Base-by-base conservation (phyloP, 2,329 filamentous ascomycete species). In the Xylaria sp. region DNA sequence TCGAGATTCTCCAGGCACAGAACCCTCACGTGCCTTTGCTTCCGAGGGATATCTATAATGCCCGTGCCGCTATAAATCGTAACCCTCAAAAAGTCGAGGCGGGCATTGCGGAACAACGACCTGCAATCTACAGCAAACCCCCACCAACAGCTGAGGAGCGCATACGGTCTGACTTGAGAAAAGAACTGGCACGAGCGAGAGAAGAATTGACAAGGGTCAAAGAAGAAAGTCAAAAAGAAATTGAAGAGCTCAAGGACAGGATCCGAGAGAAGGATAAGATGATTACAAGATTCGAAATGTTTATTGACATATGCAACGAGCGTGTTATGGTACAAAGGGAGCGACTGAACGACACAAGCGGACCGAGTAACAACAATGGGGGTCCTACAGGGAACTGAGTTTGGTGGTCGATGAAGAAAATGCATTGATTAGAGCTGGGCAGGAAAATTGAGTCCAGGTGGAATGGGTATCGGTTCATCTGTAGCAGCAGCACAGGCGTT, bases 271-370 rank as follows among this genome's bases (percentile, higher is more conserved):
- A 90, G 78, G 87, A 90, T 69, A 84, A 85, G 74, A 84, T 86
- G 68, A 91, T 91, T 64, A 79, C 85, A 69, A 89, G 86, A 75
- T 91, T 90, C 73, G 89, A 91, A 79, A 89, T 89, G 85, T 91
- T 91, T 63, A 90, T 91, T 74, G 89, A 91, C 78, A 90, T 91
- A 64, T 91, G 89, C 77, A 91, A 91, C 74, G 84, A 90, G 76
- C 82, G 89, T 59, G 89, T 91, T 70, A 91, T 91, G 83, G 82
- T 90, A 62, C 87, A 89, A 77, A 82, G 88, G 60, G 86, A 89
- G 75, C 83, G 86, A 70, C 80, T 90, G 15, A 77, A 77, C 58
- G 78, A 79, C 51, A 73, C 74, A 79, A 79, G 76, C 65, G 75
- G 62, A 39, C 69, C 66, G 20, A 60, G 62, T 33, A 67, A 77